Conservation (phyloP, 2,329 filamentous ascomycete genomes). For the Coleophoma crateriformis region DNA sequence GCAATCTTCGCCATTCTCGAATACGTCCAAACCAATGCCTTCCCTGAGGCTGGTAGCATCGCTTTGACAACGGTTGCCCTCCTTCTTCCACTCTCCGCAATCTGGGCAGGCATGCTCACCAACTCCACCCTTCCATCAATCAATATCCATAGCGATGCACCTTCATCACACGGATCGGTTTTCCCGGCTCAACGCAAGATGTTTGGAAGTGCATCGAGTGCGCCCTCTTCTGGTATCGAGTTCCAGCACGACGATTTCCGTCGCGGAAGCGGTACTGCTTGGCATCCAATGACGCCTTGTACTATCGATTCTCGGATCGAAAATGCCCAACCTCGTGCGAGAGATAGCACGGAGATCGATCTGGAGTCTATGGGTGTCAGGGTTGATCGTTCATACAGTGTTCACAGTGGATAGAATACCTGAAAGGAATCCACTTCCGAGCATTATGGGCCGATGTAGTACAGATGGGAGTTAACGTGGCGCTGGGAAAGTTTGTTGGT, state of each 20-base stretch:
- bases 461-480: too few species aligned
- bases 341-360: slow-evolving; percentile 22
- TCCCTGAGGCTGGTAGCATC: slow-evolving; percentile 48
- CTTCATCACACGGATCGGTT: neutral
- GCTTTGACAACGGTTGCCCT: slow-evolving; percentile 54
- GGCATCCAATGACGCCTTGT: slow-evolving; percentile 3
- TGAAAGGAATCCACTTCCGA: too few species aligned
- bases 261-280: slow-evolving; percentile 8
- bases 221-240: neutral
- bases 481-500: too few species aligned
- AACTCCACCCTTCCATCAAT: slow-evolving; percentile 9
- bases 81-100: slow-evolving; percentile 58
- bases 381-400: slow-evolving; percentile 16
- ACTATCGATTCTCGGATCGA: slow-evolving; percentile 9
- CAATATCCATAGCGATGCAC: slow-evolving; percentile 9
- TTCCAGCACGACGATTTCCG: slow-evolving; percentile 2
- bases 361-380: slow-evolving; percentile 21
- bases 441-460: neutral
- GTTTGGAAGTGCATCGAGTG: slow-evolving; percentile 6
- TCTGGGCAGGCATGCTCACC: slow-evolving; percentile 49
- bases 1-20: slow-evolving; percentile 56
- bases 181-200: slow-evolving; percentile 3
- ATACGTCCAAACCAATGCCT: slow-evolving; percentile 34
- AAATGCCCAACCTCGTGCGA: neutral
- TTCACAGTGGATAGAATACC: slow-evolving; percentile 5